Conservation (phyloP, 208 protist genomes). For the Acanthamoeba royreba region DNA sequence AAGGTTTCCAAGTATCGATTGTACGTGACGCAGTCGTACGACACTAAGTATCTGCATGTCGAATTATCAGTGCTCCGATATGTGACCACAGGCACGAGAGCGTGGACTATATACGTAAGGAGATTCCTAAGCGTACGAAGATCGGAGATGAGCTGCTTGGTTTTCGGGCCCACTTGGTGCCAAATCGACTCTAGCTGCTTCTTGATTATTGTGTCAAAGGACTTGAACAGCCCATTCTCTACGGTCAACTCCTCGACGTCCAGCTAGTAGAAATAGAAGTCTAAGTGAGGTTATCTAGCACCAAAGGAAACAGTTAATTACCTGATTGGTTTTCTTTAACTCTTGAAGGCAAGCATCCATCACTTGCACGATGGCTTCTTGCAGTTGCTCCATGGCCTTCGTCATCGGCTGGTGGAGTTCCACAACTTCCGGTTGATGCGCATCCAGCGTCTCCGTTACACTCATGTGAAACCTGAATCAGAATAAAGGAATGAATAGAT, state of each 20-base stretch:
- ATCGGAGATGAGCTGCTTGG: slow-evolving; percentile 39
- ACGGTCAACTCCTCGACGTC: slow-evolving; percentile 36
- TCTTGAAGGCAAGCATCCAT: slow-evolving; percentile 43
- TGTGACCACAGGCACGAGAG: neutral
- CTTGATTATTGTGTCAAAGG: slow-evolving; percentile 39
- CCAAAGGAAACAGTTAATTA: neutral
- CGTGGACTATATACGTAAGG: neutral
- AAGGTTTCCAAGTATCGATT: slow-evolving; percentile 28
- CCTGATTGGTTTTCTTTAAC: slow-evolving; percentile 39
- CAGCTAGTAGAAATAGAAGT: neutral
- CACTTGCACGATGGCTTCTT: slow-evolving; percentile 36
- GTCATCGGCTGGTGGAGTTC: slow-evolving; percentile 2
- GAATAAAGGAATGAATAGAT: neutral
- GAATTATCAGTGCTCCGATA: neutral
- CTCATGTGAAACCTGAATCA: slow-evolving; percentile 9
- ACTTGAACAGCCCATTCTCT: slow-evolving; percentile 41
- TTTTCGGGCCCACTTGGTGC: slow-evolving; percentile 32
- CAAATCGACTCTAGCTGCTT: slow-evolving; percentile 28
- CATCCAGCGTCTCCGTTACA: neutral
- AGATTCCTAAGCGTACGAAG: slow-evolving; percentile 21
- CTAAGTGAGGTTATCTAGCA: neutral
- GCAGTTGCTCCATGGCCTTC: slow-evolving; percentile 30
- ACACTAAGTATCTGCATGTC: neutral
- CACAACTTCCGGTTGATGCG: slow-evolving; percentile 32
- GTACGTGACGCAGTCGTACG: slow-evolving; percentile 44